These are phyloP conservation scores for Dothistroma septosporum DNA, from an alignment of 2,329 filamentous ascomycete species.

Conservation along the genomic window DNA sequence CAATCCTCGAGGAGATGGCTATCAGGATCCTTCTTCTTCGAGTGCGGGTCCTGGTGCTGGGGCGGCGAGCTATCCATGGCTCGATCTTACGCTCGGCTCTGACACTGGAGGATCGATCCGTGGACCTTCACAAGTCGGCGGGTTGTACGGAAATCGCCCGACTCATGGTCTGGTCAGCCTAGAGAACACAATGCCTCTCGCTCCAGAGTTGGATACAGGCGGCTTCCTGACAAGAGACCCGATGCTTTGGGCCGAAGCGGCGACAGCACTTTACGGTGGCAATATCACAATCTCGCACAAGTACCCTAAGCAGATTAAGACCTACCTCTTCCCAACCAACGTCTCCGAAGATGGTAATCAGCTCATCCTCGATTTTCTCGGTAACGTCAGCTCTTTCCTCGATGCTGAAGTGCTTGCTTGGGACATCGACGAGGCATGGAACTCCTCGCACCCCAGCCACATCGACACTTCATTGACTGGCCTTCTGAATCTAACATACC, in stretches of 20 bases:
- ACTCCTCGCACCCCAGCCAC: constrained; percentile 32
- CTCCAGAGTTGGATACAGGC: constrained; percentile 46
- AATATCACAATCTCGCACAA: constrained; percentile 42
- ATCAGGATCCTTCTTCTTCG: constrained; percentile 39
- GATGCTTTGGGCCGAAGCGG: constrained; percentile 41
- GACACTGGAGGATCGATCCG: constrained; percentile 52
- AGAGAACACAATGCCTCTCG: constrained; percentile 48
- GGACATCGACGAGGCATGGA: constrained; percentile 38
- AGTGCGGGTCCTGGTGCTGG: constrained; percentile 44
- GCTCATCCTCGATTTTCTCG: constrained; percentile 42
- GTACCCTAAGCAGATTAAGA: constrained; percentile 43
- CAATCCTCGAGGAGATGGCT: constrained; percentile 28
- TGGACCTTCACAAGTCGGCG: constrained; percentile 46
- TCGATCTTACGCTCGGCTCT: constrained; percentile 49
- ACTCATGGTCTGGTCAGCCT: constrained; percentile 46
- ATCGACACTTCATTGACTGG: constrained; percentile 32
- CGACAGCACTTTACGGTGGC: constrained; percentile 42
- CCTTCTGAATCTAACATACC: constrained; percentile 45
- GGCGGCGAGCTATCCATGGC: constrained; percentile 45
- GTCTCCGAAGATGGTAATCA: constrained; percentile 37
- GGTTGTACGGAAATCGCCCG: constrained; percentile 50
- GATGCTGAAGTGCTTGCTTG: constrained; percentile 36
- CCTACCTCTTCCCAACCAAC: constrained; percentile 42
- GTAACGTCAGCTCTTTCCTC: constrained; percentile 43
- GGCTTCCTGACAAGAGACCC: constrained; percentile 48